Base-by-base conservation (phyloP, 768 basidiomycete species). In the Pisolithus marmoratus region DNA sequence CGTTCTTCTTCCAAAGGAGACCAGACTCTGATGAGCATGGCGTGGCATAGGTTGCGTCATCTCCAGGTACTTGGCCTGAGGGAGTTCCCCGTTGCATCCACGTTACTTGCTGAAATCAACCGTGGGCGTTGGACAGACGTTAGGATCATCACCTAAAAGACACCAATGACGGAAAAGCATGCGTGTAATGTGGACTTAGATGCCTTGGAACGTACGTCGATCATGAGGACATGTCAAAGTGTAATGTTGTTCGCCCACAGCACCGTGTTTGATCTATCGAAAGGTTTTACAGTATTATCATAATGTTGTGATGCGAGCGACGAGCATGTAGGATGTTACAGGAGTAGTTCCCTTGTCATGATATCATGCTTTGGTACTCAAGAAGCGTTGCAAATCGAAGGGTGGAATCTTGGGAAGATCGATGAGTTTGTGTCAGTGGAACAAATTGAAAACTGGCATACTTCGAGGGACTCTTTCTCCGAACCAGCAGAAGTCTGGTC, bases 71-170 rank as follows among this genome's bases (percentile, higher is more conserved):
- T 89, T 26, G 85, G 82, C 1, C 62, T 85, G 48, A 70, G 84
- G 55, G 77, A 64, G 38, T 86, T 83, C 64, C 60, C 64, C 42
- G 58, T 84, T 23, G 70, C 77, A 2, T 59, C 59, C 38, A 71
- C 65, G n/a, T 62, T 82, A 27, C 49, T 76, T 20, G 55, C 51
- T 36, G 74, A 68, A 49, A 60, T 89, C 38, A 86, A 87, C 58
- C 68, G 72, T 59, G 77, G 79, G 0, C 76, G 84, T 54, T 87
- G 85, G 85, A 78, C 79, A 53, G 84, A 85, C 59, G 71, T 90
- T 31, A 66, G 64, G 40, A 61, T 85, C 55, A 59, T 85, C 53
- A 69, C 64, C 51, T 78, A 66, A 54, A 38, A 36, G 46, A 8
- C 7, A 23, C 43, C 11, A 5, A 6, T 14, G 5, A n/a, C 26